A percentile compares a stretch with the other conserved stretches of the same genome.
Conservation (phyloP, 805 yeast species). For the Priceomyces haplophilus region DNA sequence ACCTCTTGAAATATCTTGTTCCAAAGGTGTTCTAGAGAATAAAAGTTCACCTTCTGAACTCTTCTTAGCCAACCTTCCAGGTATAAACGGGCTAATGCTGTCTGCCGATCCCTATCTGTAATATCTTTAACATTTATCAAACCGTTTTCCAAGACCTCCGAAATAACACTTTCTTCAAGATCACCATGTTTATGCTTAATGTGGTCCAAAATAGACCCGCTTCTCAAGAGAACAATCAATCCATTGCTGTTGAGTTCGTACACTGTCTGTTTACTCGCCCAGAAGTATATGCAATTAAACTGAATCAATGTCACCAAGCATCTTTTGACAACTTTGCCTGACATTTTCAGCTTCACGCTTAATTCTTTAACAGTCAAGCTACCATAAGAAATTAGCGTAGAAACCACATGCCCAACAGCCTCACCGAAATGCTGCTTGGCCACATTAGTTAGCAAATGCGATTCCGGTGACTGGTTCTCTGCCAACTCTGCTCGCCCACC, state of each 20-base stretch:
- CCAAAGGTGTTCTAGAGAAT: slow-evolving; percentile 41
- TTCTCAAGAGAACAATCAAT: slow-evolving; percentile 58
- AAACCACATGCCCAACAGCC: slow-evolving; percentile 61
- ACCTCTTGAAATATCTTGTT: slow-evolving; percentile 32
- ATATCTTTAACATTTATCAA: slow-evolving; percentile 45
- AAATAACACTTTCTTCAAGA: slow-evolving; percentile 56
- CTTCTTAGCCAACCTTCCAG: slow-evolving; percentile 37
- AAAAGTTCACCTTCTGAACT: slow-evolving; percentile 28
- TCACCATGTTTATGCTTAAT: slow-evolving; percentile 47
- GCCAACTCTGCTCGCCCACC: slow-evolving; percentile 20
- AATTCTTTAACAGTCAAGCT: slow-evolving; percentile 59
- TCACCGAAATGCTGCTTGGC: slow-evolving; percentile 64
- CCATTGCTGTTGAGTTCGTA: slow-evolving; percentile 68
- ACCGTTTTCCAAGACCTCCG: slow-evolving; percentile 68
- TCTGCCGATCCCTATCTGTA: slow-evolving; percentile 18
- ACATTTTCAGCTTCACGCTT: slow-evolving; percentile 43
- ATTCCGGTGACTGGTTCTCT: slow-evolving; percentile 58
- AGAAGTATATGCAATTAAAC: slow-evolving; percentile 67
- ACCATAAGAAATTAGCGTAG: slow-evolving; percentile 64
- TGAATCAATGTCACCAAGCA: slow-evolving; percentile 77
- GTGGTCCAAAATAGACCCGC: slow-evolving; percentile 68
- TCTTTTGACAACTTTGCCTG: slow-evolving; percentile 52
- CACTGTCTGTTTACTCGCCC: slow-evolving; percentile 48
- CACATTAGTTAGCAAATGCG: slow-evolving; percentile 55
- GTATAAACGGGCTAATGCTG: slow-evolving; percentile 25